Percentiles rank a stretch among this genome's conserved stretches.
These are phyloP conservation scores for Perkinsus marinus DNA, from an alignment of 169 alveolate genomes.

Conservation along the genomic window DNA sequence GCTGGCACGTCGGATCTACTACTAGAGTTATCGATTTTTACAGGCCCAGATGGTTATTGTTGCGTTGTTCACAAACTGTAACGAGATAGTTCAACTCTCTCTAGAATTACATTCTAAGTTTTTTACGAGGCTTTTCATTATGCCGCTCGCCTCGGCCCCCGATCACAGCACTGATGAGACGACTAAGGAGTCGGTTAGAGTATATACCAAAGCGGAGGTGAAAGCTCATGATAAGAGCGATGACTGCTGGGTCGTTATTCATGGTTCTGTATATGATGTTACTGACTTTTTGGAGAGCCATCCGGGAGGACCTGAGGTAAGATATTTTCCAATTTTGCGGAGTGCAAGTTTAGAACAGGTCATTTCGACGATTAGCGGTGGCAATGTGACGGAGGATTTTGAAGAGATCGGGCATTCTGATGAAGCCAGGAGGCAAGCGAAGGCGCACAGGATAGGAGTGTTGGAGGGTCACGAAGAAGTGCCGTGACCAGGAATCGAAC, in stretches of 20 bases:
- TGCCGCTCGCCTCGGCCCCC: background rate
- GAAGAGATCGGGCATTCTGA: constrained; percentile 20
- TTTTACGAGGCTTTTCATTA: background rate
- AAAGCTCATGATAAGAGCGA: constrained; percentile 31
- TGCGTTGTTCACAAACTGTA: no score
- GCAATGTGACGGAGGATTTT: constrained; percentile 21
- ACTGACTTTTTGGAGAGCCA: constrained; percentile 39
- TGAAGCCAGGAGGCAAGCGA: constrained; percentile 16
- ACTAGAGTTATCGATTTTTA: no score
- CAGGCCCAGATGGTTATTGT: no score
- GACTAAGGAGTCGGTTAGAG: background rate
- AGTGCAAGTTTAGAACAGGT: background rate
- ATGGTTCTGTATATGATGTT: constrained; percentile 48
- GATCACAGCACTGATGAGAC: background rate
- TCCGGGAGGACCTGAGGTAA: constrained; percentile 49
- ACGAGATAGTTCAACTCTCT: no score
- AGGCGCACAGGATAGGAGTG: constrained; percentile 11
- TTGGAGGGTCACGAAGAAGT: constrained; percentile 10
- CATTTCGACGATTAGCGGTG: background rate
- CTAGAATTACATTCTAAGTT: background rate
- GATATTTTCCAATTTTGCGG: background rate
- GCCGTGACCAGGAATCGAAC: background rate
- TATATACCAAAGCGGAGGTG: constrained; percentile 16
- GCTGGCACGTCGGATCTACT: no score
- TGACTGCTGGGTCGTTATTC: constrained; percentile 46